phyloP scores from a whole-genome alignment of 2,329 filamentous ascomycete species.

The Madurella fahalii region DNA sequence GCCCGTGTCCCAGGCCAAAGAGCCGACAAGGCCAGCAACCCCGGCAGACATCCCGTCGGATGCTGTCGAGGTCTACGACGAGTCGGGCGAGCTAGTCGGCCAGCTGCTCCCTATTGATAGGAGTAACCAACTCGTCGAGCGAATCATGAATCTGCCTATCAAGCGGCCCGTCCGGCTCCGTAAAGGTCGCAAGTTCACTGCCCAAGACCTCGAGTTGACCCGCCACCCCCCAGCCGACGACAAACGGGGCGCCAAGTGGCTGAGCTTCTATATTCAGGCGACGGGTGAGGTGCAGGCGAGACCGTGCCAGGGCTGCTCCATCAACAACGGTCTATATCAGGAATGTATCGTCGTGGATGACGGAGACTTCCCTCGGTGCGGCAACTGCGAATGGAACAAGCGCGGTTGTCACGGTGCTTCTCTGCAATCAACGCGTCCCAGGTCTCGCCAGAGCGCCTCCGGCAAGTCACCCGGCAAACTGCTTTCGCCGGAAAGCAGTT shows the following conservation, averaged over 20 bases:
- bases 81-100: slow-evolving; percentile 37
- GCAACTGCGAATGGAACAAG: slow-evolving; percentile 49
- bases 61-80: slow-evolving; percentile 35
- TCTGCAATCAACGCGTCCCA: slow-evolving; percentile 1
- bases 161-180: slow-evolving; percentile 41
- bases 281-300: slow-evolving; percentile 39
- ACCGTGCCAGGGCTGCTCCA: slow-evolving; percentile 41
- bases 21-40: background rate
- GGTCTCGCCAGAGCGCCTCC: background rate
- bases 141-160: slow-evolving; percentile 36
- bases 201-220: slow-evolving; percentile 37
- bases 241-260: slow-evolving; percentile 42
- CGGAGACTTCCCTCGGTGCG: slow-evolving; percentile 43
- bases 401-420: slow-evolving; percentile 28
- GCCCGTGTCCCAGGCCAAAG: background rate
- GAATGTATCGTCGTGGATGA: slow-evolving; percentile 43
- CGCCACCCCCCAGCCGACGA: slow-evolving; percentile 37
- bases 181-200: slow-evolving; percentile 38
- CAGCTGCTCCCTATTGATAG: slow-evolving; percentile 35
- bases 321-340: slow-evolving; percentile 42
- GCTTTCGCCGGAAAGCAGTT: slow-evolving; percentile 13
- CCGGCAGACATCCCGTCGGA: slow-evolving; percentile 12
- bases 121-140: slow-evolving; percentile 39
- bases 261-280: slow-evolving; percentile 49
- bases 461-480: background rate